These are phyloP conservation scores for Rhytidhysteron rufulum DNA, from an alignment of 2,329 filamentous ascomycete species.

Conservation along the genomic window DNA sequence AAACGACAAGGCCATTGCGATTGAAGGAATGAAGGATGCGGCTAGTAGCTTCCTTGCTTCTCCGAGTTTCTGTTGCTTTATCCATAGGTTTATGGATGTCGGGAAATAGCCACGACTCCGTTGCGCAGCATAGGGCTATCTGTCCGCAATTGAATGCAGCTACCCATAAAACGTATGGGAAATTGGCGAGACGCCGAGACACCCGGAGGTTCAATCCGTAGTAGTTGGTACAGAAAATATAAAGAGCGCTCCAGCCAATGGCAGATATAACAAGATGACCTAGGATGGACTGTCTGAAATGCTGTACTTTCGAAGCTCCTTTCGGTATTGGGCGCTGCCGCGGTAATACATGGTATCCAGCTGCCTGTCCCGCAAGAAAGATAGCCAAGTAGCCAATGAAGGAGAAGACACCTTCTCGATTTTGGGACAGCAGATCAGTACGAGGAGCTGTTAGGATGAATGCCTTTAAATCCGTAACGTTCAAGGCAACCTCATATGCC, in stretches of 20 bases:
- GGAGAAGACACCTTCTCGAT: constrained; percentile 92
- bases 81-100: constrained; percentile 58
- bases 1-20: constrained; percentile 79
- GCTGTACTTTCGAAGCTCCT: constrained; percentile 43
- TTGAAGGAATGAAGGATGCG: constrained; percentile 80
- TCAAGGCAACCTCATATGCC: constrained; percentile 71
- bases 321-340: constrained; percentile 41
- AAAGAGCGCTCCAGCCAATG: constrained; percentile 65
- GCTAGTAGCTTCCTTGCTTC: constrained; percentile 69
- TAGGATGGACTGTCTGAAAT: constrained; percentile 55
- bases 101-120: constrained; percentile 78
- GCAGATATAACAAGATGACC: constrained; percentile 63
- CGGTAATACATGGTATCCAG: constrained; percentile 76
- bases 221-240: constrained; percentile 65
- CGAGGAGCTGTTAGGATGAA: constrained; percentile 82
- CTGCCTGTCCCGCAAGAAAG: constrained; percentile 83
- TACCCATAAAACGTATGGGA: constrained; percentile 92
- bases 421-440: constrained; percentile 76
- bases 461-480: constrained; percentile 68
- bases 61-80: constrained; percentile 57
- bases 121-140: constrained; percentile 69
- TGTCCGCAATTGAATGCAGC: constrained; percentile 87
- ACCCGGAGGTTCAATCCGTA: constrained; percentile 66
- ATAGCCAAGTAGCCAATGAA: constrained; percentile 93
- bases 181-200: constrained; percentile 84